A percentile compares a stretch with the other conserved stretches of the same genome.
These are phyloP conservation scores for Brettanomyces anomalus DNA, from an alignment of 805 yeast genomes.

Conservation along the genomic window DNA sequence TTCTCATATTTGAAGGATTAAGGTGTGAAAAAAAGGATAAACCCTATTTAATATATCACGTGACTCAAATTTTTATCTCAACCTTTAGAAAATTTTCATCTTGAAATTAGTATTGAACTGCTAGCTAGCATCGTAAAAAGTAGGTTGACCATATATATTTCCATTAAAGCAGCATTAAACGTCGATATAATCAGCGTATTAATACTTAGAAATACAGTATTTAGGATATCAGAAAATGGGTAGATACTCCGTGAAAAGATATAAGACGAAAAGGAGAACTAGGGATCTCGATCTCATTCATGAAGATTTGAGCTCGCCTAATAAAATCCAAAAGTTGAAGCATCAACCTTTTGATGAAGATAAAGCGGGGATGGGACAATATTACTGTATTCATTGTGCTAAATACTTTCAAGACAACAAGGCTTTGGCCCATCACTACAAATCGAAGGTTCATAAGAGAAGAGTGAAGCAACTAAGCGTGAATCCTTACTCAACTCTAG, in stretches of 20 bases:
- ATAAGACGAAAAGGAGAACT: constrained; percentile 83
- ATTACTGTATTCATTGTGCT: constrained; percentile 90
- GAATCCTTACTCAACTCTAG: constrained; percentile 80
- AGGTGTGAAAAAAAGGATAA: too few species aligned
- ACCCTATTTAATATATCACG: neutral
- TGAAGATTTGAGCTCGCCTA: constrained; percentile 58
- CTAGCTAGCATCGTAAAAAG: too few species aligned
- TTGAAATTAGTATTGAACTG: neutral
- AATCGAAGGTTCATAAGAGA: constrained; percentile 78
- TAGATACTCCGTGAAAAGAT: constrained; percentile 73
- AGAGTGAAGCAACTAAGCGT: constrained; percentile 66
- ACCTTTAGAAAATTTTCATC: neutral
- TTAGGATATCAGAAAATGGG: constrained; percentile 49
- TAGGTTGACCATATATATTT: too few species aligned
- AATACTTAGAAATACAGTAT: too few species aligned
- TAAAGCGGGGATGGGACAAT: constrained; percentile 91
- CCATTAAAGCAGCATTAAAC: too few species aligned
- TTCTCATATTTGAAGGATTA: too few species aligned
- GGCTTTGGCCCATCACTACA: constrained; percentile 64
- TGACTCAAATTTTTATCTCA: neutral
- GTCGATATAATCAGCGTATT: too few species aligned
- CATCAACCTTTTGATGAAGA: constrained; percentile 85
- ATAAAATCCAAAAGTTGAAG: constrained; percentile 54
- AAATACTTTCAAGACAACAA: constrained; percentile 75
- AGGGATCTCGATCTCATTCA: constrained; percentile 79